Percentiles rank a stretch among this genome's conserved stretches.
Conservation (phyloP, 257 asterid species). For the Paraleonurus japonicus region DNA sequence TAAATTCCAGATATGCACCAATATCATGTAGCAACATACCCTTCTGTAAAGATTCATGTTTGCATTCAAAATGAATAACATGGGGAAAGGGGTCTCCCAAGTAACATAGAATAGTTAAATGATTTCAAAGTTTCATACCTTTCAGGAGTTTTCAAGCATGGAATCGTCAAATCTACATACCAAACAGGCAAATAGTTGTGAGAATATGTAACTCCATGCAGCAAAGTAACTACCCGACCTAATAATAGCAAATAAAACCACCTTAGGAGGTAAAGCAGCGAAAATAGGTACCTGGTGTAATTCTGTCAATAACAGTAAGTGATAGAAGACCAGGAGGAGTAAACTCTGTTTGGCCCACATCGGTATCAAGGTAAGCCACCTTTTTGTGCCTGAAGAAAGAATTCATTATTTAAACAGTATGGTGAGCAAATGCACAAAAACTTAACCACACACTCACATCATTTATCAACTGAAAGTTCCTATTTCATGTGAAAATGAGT, state of each 20-base stretch:
- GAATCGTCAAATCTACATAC: constrained; percentile 64
- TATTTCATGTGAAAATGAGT: not conserved
- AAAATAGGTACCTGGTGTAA: constrained; percentile 53
- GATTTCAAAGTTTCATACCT: constrained; percentile 46
- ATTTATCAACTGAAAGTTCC: not conserved
- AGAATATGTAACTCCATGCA: constrained; percentile 9
- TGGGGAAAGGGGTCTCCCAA: not conserved
- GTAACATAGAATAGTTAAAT: not conserved
- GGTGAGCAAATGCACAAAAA: not conserved
- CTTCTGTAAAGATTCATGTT: not conserved
- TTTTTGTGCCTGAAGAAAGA: constrained; percentile 61
- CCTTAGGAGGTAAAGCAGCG: not conserved
- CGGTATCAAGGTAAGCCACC: constrained; percentile 95
- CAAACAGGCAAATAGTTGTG: constrained; percentile 15
- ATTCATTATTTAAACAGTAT: not conserved
- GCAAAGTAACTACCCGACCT: constrained; percentile 10
- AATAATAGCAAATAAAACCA: not conserved
- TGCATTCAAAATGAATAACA: not conserved
- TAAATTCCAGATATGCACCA: not conserved
- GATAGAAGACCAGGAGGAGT: constrained; percentile 90
- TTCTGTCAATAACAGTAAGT: constrained; percentile 68
- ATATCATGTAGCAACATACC: constrained; percentile 1
- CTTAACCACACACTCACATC: not conserved
- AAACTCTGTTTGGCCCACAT: constrained; percentile 96
- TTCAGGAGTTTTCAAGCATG: constrained; percentile 90